A percentile compares a stretch with the other conserved stretches of the same genome.
phyloP scores from a whole-genome alignment of 345 rosid species.

The Hevea brasiliensis region DNA sequence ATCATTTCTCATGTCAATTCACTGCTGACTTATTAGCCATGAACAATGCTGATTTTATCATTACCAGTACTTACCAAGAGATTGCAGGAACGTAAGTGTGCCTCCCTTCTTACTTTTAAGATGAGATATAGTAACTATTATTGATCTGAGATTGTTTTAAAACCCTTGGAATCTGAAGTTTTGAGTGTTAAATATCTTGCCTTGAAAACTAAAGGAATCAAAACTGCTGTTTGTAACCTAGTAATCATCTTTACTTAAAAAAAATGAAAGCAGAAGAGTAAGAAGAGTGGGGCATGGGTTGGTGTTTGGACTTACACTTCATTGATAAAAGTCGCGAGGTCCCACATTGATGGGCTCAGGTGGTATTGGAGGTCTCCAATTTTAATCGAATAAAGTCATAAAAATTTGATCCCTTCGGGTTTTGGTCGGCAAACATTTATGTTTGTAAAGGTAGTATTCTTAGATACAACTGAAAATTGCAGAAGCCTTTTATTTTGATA shows the following conservation, averaged over 20 bases:
- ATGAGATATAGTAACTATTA: not conserved
- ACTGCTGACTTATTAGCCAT: constrained; percentile 96
- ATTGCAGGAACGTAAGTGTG: constrained; percentile 94
- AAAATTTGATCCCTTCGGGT: not conserved
- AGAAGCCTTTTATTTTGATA: not conserved
- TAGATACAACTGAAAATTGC: not conserved
- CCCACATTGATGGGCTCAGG: not conserved
- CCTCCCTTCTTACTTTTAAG: not conserved
- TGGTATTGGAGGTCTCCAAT: not conserved
- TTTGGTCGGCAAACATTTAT: not conserved
- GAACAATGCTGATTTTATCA: constrained; percentile 96
- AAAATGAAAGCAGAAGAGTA: not conserved
- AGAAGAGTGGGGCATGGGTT: not conserved
- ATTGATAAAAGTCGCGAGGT: not conserved
- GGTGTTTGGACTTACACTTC: not conserved
- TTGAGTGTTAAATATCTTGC: not conserved
- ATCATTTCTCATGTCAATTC: constrained; percentile 97
- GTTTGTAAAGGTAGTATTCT: not conserved
- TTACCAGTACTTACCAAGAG: constrained; percentile 98
- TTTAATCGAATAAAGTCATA: not conserved
- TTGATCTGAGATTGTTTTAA: not conserved
- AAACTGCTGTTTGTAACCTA: not conserved
- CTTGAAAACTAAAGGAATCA: not conserved
- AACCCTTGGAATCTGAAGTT: not conserved
- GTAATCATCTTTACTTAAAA: not conserved